Conservation (phyloP, 768 basidiomycete genomes). For the Mrakia hoshinonis region DNA sequence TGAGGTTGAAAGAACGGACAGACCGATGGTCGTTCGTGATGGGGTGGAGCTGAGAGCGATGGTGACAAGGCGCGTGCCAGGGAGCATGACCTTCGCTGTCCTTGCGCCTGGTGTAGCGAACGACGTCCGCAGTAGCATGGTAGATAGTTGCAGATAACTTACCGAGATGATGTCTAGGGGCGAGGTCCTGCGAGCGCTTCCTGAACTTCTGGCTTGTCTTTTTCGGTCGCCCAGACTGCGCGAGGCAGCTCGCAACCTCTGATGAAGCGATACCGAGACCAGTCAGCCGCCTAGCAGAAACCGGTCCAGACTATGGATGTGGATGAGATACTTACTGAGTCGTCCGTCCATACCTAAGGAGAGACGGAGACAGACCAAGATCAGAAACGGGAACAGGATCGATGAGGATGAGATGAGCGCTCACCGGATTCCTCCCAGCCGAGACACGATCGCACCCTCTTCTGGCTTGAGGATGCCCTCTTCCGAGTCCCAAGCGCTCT, state of each 20-base stretch:
- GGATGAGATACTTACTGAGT: constrained; percentile 30
- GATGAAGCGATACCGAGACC: not conserved
- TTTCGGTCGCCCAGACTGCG: constrained; percentile 44
- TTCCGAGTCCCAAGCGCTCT: constrained; percentile 35
- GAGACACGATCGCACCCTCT: constrained; percentile 37
- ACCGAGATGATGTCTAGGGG: not conserved
- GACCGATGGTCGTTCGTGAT: too few relatives aligned
- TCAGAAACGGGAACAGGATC: constrained; percentile 48
- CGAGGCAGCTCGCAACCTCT: constrained; percentile 41
- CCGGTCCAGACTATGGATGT: not conserved
- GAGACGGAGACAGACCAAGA: constrained; percentile 40
- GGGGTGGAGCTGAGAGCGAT: too few relatives aligned
- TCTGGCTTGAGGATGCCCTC: constrained; percentile 34
- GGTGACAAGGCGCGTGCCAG: too few relatives aligned
- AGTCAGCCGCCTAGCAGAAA: not conserved
- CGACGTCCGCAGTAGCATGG: not conserved
- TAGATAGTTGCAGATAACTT: not conserved
- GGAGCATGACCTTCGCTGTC: too few relatives aligned
- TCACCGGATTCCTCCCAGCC: constrained; percentile 50
- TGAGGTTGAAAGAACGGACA: too few relatives aligned
- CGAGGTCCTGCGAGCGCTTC: constrained; percentile 23
- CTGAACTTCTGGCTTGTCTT: constrained; percentile 36
- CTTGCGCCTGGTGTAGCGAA: too few relatives aligned
- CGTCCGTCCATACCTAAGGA: constrained; percentile 31
- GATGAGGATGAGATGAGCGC: not conserved